Evolutionary conservation across 495 filamentous ascomycete genomes (phyloP).

Genomic region (Peziza echinospora): DNA sequence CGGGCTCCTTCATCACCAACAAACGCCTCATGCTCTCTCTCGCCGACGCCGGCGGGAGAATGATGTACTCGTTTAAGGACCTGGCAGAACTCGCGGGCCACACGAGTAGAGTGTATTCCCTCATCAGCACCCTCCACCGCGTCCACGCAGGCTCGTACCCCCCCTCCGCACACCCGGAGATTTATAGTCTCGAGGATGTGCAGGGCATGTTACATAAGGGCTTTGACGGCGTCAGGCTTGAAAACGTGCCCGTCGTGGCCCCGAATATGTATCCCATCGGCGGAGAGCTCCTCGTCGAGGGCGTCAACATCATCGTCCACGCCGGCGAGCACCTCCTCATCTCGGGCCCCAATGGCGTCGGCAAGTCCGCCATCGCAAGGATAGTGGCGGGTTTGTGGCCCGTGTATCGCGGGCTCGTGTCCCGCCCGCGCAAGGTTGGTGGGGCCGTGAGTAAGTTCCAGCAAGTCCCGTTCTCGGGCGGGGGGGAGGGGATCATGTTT

Average conservation of each 20-base stretch:
- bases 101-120: constrained; percentile 83
- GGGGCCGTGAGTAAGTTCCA: not conserved
- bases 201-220: constrained; percentile 85
- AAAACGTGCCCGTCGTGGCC: constrained; percentile 81
- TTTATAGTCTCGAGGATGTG: constrained; percentile 70
- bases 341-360: constrained; percentile 84
- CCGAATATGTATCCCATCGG: constrained; percentile 64
- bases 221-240: constrained; percentile 81
- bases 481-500: constrained; percentile 91
- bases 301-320: constrained; percentile 65
- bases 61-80: constrained; percentile 99
- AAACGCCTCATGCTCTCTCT: constrained; percentile 95
- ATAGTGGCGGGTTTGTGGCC: constrained; percentile 91
- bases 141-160: constrained; percentile 81
- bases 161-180: constrained; percentile 44
- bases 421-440: constrained; percentile 40
- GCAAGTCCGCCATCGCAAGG: constrained; percentile 75
- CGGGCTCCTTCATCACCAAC: constrained; percentile 99
- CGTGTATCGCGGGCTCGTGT: constrained; percentile 77
- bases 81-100: constrained; percentile 87
- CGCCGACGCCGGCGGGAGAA: constrained; percentile 83
- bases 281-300: constrained; percentile 78
- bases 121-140: constrained; percentile 83
- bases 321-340: constrained; percentile 85
- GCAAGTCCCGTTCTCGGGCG: constrained; percentile 23